These are phyloP conservation scores for Arctium minus DNA, from an alignment of 129 eudicot genomes.

Conservation along the genomic window DNA sequence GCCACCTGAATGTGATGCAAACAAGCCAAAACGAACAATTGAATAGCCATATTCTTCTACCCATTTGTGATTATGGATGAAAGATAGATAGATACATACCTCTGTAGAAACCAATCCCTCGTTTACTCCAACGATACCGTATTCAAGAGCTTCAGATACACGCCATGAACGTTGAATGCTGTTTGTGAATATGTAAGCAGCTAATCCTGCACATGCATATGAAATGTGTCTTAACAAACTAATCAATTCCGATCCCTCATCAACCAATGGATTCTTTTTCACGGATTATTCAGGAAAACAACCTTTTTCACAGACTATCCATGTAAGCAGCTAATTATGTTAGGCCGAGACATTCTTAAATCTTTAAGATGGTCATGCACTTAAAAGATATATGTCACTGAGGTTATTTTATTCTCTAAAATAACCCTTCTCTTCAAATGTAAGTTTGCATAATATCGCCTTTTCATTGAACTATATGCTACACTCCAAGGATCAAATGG, in stretches of 20 bases:
- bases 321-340: no score
- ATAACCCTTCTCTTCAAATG: no score
- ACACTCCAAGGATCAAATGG: no score
- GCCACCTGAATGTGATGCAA: conserved; percentile 56
- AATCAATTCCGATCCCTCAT: neutral
- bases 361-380: neutral
- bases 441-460: neutral
- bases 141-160: conserved; percentile 94
- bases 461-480: no score
- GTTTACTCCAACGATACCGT: conserved; percentile 87
- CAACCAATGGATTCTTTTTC: neutral
- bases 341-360: neutral
- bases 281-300: neutral
- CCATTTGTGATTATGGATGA: neutral
- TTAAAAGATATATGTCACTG: no score
- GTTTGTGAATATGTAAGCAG: conserved; percentile 76
- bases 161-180: conserved; percentile 76
- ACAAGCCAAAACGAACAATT: neutral
- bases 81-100: conserved; percentile 34
- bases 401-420: no score
- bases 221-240: neutral
- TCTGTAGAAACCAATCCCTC: conserved; percentile 88
- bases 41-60: neutral
- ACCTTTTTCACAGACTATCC: no score
- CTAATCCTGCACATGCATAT: conserved; percentile 57